phyloP scores from a whole-genome alignment of 1,139 yeast species.

The Hanseniaspora sp. region DNA sequence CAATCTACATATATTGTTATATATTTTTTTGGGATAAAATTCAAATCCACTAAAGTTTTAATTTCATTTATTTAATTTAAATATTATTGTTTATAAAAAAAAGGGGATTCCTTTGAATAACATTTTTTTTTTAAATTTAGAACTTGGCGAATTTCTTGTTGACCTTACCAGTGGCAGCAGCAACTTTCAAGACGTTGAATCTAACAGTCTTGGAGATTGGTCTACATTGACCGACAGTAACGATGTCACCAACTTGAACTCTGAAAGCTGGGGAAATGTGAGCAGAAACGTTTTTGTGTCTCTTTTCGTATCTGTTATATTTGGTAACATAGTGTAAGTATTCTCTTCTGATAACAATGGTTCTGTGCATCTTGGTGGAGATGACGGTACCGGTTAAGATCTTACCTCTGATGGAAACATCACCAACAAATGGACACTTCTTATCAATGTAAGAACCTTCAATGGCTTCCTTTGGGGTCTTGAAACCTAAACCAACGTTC shows the following conservation, averaged over 20 bases:
- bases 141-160: conserved; percentile 92
- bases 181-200: conserved; percentile 97
- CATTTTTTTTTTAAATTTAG: conserved; percentile 36
- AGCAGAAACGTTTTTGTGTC: conserved; percentile 99
- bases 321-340: conserved; percentile 99
- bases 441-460: conserved; percentile 99
- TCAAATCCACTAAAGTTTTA: not conserved
- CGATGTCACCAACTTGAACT: conserved; percentile 97
- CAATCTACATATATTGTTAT: conserved; percentile 11
- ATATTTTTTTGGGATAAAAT: conserved; percentile 4
- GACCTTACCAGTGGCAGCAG: conserved; percentile 77
- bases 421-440: conserved; percentile 99
- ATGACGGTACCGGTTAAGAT: conserved; percentile 98
- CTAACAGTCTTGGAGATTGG: conserved; percentile 99
- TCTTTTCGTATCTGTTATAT: conserved; percentile 99
- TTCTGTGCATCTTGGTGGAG: conserved; percentile 99
- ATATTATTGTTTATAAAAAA: conserved; percentile 17
- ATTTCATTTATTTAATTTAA: not conserved
- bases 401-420: conserved; percentile 97
- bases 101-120: conserved; percentile 8
- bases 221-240: conserved; percentile 99
- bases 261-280: conserved; percentile 99
- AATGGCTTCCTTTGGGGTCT: conserved; percentile 98
- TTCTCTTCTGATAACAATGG: conserved; percentile 98
- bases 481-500: conserved; percentile 99